Evolutionary conservation across 352 stramenopile genomes (phyloP).

Genomic region (Hyaloperonospora brassicae): DNA sequence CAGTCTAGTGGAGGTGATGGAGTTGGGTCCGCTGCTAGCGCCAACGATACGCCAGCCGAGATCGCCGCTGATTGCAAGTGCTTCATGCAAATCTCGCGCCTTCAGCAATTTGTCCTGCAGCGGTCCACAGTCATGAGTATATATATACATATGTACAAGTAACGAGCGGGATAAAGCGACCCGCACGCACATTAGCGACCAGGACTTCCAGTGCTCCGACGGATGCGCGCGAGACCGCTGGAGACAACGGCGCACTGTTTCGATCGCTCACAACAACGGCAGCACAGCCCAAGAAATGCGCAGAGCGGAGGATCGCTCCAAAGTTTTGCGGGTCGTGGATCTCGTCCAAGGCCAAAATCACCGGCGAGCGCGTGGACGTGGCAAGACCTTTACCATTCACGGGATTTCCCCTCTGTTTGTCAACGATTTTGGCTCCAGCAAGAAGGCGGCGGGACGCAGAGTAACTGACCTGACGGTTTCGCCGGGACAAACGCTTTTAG

Average conservation of each 20-base stretch:
- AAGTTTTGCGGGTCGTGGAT: constrained; percentile 81
- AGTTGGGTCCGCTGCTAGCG: constrained; percentile 64
- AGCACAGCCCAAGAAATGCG: constrained; percentile 66
- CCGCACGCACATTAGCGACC: constrained; percentile 49
- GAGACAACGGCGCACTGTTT: constrained; percentile 65
- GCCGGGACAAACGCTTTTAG: constrained; percentile 46
- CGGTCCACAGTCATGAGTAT: neutral
- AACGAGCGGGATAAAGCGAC: neutral
- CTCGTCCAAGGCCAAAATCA: constrained; percentile 70
- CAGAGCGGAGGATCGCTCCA: constrained; percentile 67
- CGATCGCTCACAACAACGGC: constrained; percentile 60
- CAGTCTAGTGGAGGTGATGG: constrained; percentile 52
- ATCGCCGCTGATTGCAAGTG: constrained; percentile 51
- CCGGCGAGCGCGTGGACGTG: constrained; percentile 31
- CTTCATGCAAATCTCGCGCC: constrained; percentile 59
- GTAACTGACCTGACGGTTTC: constrained; percentile 32
- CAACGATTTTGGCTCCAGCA: neutral
- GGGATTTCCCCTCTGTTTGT: too few species aligned
- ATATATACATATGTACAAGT: neutral
- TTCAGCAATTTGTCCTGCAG: constrained; percentile 57
- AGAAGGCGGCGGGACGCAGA: neutral
- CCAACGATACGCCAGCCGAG: constrained; percentile 67
- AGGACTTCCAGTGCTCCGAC: constrained; percentile 68
- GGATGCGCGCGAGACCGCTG: constrained; percentile 63
- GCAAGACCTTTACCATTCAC: constrained; percentile 21